Base-by-base conservation (phyloP, 2,329 filamentous ascomycete species). In the Trichoderma oligosporum region DNA sequence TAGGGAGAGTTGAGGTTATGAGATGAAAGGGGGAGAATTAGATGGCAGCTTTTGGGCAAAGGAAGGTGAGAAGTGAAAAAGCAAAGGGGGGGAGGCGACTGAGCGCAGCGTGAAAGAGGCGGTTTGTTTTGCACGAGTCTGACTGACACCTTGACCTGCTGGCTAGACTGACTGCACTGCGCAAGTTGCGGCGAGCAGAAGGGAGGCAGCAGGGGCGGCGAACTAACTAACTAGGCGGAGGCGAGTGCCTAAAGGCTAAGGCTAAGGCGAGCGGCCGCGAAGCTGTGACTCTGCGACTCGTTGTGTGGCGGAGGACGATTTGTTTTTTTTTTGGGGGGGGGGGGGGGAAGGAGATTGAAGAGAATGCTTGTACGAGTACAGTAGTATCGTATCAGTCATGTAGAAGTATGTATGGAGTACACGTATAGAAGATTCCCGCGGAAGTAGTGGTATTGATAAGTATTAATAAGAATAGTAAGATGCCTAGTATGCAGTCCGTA, bases 101-200 rank as follows among this genome's bases (percentile, higher is more conserved):
- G 49, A 52, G 57, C 60, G 54, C 60, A 56, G 58, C 57, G 61
- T 61, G 60, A 61, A 63, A 61, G 57, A 66, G 61, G 60, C 63
- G 59, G 61, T 65, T 66, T 68, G 64, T 64, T 66, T 67, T 66
- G 63, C 61, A 56, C 63, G 61, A 66, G 61, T 65, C 63, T 64
- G 63, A 65, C 61, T 5, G 51, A 54, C 51, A 38, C 51, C 41
- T 54, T 39, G 51, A 51, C 42, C 42, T 46, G 25, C 42, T 18
- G 25, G 42, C 42, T 46, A 8, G 16, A 22, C 38, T 22, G 18
- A n/a, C n/a, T n/a, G n/a, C n/a, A n/a, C n/a, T n/a, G 18, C 38
- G 24, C 25, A 31, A 11, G 27, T 29, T 20, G 45, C 45, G 31
- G 24, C 31, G 12, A 36, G 35, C 24, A n/a, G 16, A 44, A 44